phyloP scores from a whole-genome alignment of 225 moss, liverwort and hornwort genomes.

The Asterella californica region DNA sequence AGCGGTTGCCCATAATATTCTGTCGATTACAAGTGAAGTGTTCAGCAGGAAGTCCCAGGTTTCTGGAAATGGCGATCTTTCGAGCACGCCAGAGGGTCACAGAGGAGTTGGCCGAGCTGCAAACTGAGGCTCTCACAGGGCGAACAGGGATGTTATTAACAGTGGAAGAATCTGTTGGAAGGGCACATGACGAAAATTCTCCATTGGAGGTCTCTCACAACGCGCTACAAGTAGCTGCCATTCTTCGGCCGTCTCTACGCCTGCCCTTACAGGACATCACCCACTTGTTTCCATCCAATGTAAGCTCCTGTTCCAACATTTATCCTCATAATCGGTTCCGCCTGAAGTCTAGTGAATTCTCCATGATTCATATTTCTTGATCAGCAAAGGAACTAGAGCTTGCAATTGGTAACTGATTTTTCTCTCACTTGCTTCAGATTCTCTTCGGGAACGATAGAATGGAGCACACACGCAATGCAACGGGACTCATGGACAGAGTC shows the following conservation, averaged over 20 bases:
- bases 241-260: background rate
- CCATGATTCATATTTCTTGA: no score
- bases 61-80: background rate
- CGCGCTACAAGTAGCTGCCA: background rate
- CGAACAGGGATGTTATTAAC: background rate
- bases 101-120: background rate
- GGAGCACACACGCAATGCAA: background rate
- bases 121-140: background rate
- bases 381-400: no score
- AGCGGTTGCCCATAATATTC: no score
- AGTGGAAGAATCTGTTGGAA: background rate
- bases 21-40: background rate
- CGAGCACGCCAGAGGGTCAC: background rate
- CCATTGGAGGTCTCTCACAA: background rate
- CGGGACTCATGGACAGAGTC: background rate
- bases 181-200: conserved; percentile 3
- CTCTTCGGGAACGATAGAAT: background rate
- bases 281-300: conserved; percentile 8
- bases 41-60: background rate
- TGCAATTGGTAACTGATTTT: no score
- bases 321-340: background rate
- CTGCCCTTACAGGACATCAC: conserved; percentile 3
- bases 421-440: background rate
- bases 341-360: background rate
- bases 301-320: background rate